Percentiles rank a stretch among this genome's conserved stretches.
Conservation (phyloP, 306 rosid genomes). For the Luffa acutangula region DNA sequence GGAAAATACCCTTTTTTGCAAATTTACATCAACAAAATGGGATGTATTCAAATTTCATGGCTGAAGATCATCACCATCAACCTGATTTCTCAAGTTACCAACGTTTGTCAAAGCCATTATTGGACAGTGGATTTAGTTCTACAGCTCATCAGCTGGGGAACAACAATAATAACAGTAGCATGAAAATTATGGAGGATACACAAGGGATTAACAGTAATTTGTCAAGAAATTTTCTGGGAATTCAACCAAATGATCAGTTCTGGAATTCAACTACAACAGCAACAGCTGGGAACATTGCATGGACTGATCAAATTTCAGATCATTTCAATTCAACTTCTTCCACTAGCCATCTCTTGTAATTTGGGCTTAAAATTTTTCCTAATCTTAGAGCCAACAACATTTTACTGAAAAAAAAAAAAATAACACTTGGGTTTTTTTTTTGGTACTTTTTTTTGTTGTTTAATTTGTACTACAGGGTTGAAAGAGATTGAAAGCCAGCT, state of each 20-base stretch:
- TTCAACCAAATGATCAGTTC: slow-evolving; percentile 35
- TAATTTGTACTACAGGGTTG: slow-evolving; percentile 1
- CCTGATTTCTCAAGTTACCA: slow-evolving; percentile 4
- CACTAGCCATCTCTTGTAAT: slow-evolving; percentile 40
- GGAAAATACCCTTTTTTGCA: slow-evolving; percentile 10
- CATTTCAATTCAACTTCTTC: slow-evolving; percentile 39
- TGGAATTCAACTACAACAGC: slow-evolving; percentile 9
- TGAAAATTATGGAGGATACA: slow-evolving; percentile 42
- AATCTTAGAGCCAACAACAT: background rate
- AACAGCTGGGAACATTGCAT: slow-evolving; percentile 24
- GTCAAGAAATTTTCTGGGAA: slow-evolving; percentile 42
- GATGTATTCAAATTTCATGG: background rate
- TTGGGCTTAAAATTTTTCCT: background rate
- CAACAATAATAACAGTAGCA: background rate
- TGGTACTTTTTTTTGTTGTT: background rate
- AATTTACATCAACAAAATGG: slow-evolving; percentile 9
- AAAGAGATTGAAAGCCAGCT: background rate
- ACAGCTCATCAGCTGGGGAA: background rate
- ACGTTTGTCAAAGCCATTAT: slow-evolving; percentile 27
- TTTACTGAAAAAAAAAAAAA: background rate
- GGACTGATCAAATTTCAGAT: slow-evolving; percentile 49
- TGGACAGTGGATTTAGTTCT: slow-evolving; percentile 21
- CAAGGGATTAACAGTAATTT: slow-evolving; percentile 36
- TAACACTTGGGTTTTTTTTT: background rate
- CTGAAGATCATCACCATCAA: background rate